Base-by-base conservation (phyloP, 306 rosid species). In the Trichosanthes truncata region DNA sequence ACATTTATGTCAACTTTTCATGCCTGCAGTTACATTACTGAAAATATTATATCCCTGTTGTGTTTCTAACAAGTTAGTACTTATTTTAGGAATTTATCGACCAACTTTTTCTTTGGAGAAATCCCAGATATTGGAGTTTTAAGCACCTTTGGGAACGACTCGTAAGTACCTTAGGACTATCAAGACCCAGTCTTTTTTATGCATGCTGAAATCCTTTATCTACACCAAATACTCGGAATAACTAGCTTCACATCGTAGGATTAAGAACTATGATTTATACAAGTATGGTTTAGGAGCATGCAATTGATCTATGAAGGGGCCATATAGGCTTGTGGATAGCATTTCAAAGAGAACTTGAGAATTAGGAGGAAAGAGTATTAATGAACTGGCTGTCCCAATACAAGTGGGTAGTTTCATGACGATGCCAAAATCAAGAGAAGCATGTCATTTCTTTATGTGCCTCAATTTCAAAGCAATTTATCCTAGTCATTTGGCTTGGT, bases 81-180 rank as follows among this genome's bases (percentile, higher is more conserved):
- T 66, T 86, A 21, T 86, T 74, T 80, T 69, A 96, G 99, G 98
- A 96, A 96, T 86, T 83, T 96, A 90, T 91, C 99, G 23, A 88
- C 96, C 79, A 96, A 96, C 80, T 96, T 89, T 81, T 91, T 96
- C 66, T 86, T 93, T 3, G 99, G 99, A 18, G 98, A 96, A 90
- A 91, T 96, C 71, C 99, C 99, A 2, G 98, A 93, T 59, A 76
- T 91, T 77, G 99, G 99, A 87, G 89, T 90, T 69, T 83, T 96
- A 46, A 93, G 98, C 91, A 93, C 90, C 43, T 96, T 96, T 31
- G 89, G 89, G 46, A 91, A 84, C 53, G 78, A 73, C 77, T 90
- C 99, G 99, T 96, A 82, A 84, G 98, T 85, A 56, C 41, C 74
- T 78, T 83, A 59, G 20, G 55, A 23, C 18, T 52, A 23, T 59